A percentile compares a stretch with the other conserved stretches of the same genome.
phyloP scores from a whole-genome alignment of 768 basidiomycete genomes.

The Termitomyces titanicus region DNA sequence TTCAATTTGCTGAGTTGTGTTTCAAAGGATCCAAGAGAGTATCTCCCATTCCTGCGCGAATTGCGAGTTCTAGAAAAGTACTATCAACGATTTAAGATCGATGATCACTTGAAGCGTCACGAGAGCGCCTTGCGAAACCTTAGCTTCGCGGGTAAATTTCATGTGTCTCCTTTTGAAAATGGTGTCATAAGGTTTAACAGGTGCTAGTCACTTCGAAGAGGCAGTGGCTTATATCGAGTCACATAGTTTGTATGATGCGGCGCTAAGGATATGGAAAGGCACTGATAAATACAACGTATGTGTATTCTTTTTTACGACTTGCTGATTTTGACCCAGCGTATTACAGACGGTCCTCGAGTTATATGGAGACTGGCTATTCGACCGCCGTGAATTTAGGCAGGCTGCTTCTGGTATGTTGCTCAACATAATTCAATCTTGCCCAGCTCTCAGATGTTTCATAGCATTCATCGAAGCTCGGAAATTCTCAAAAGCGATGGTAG shows the following conservation, averaged over 20 bases:
- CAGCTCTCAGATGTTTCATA: constrained; percentile 22
- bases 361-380: constrained; percentile 88
- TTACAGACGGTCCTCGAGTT: constrained; percentile 62
- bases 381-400: constrained; percentile 76
- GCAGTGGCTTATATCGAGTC: constrained; percentile 75
- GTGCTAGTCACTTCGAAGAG: constrained; percentile 70
- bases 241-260: constrained; percentile 71
- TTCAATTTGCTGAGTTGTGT: background rate
- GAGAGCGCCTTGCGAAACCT: constrained; percentile 75
- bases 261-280: constrained; percentile 69
- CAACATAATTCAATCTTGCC: background rate
- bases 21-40: constrained; percentile 90
- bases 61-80: constrained; percentile 73
- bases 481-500: constrained; percentile 73
- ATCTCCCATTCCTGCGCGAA: constrained; percentile 93
- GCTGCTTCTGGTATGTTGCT: constrained; percentile 68
- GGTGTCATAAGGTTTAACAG: constrained; percentile 30
- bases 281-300: constrained; percentile 62
- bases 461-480: constrained; percentile 72
- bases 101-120: constrained; percentile 83
- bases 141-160: constrained; percentile 56
- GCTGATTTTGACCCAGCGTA: constrained; percentile 3
- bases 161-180: background rate
- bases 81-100: constrained; percentile 88
- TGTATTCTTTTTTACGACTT: background rate